A percentile compares a stretch with the other conserved stretches of the same genome.
phyloP scores from a whole-genome alignment of 2,329 filamentous ascomycete genomes.

The Sporothrix schenckii region DNA sequence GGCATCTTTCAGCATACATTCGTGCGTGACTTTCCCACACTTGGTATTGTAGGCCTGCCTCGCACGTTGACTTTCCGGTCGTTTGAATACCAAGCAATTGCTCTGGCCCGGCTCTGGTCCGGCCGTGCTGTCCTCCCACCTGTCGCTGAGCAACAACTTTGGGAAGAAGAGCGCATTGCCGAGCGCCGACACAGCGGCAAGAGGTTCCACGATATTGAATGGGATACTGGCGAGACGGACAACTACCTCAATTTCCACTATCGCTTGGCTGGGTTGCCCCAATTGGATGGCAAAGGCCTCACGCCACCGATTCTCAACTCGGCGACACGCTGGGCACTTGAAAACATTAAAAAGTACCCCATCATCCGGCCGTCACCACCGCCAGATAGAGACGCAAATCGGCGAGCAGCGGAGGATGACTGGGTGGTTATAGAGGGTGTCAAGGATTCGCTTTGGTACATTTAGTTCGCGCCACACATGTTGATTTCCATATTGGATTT shows the following conservation, averaged over 20 bases:
- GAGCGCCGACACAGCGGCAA: slow-evolving; percentile 40
- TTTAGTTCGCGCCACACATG: neutral
- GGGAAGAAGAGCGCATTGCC: slow-evolving; percentile 50
- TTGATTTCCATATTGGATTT: neutral
- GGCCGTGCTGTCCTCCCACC: slow-evolving; percentile 48
- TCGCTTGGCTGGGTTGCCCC: slow-evolving; percentile 53
- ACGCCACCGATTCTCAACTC: slow-evolving; percentile 51
- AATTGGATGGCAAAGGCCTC: slow-evolving; percentile 51
- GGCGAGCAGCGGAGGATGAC: neutral
- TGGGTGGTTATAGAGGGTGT: slow-evolving; percentile 18
- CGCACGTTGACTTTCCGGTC: slow-evolving; percentile 48
- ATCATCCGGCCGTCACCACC: slow-evolving; percentile 34
- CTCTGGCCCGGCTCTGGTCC: slow-evolving; percentile 44
- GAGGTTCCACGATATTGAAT: slow-evolving; percentile 58
- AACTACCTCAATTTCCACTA: slow-evolving; percentile 53
- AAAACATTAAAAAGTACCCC: slow-evolving; percentile 54
- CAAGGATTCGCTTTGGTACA: slow-evolving; percentile 26
- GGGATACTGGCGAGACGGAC: slow-evolving; percentile 56
- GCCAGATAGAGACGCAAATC: neutral
- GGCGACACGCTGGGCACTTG: slow-evolving; percentile 52
- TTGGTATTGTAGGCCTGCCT: slow-evolving; percentile 57
- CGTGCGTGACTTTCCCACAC: slow-evolving; percentile 50
- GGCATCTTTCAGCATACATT: slow-evolving; percentile 57
- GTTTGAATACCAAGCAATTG: slow-evolving; percentile 48
- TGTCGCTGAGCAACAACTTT: slow-evolving; percentile 47